Conservation (phyloP, 495 filamentous ascomycete species). For the Trichodelitschia bisporula region DNA sequence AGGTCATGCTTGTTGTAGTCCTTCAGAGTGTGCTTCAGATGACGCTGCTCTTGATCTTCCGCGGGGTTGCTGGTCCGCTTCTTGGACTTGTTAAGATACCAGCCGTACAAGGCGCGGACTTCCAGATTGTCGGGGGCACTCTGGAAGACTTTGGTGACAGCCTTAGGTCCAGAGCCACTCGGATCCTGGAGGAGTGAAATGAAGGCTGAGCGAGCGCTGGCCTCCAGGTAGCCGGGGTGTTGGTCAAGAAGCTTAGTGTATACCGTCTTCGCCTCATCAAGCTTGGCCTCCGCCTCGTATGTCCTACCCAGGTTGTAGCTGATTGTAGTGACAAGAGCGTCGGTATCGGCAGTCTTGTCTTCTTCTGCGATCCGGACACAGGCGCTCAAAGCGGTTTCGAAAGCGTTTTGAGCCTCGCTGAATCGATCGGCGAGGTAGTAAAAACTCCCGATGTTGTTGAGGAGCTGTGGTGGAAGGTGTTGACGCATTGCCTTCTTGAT, state of each 20-base stretch:
- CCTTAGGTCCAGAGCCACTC: constrained; percentile 63
- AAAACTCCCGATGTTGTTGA: constrained; percentile 95
- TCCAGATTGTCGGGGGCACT: constrained; percentile 61
- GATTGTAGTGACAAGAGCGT: constrained; percentile 78
- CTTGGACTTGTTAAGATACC: constrained; percentile 64
- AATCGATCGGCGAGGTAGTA: constrained; percentile 70
- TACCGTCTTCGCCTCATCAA: constrained; percentile 61
- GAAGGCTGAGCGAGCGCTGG: constrained; percentile 64
- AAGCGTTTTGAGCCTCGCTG: constrained; percentile 55
- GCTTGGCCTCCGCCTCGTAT: constrained; percentile 61
- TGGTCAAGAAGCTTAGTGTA: constrained; percentile 65
- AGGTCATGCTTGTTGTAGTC: constrained; percentile 89
- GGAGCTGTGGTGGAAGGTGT: constrained; percentile 60
- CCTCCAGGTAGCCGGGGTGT: constrained; percentile 79
- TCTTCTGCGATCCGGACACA: constrained; percentile 51
- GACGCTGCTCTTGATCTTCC: constrained; percentile 75
- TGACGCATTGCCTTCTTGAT: constrained; percentile 37
- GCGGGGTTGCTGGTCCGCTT: constrained; percentile 54
- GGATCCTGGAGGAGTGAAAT: constrained; percentile 68
- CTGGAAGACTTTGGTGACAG: constrained; percentile 57
- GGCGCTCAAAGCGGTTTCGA: constrained; percentile 68
- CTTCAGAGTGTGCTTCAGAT: constrained; percentile 89
- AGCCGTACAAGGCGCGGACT: constrained; percentile 74
- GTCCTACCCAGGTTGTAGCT: constrained; percentile 94
- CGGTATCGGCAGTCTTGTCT: constrained; percentile 42